Conservation (phyloP, 495 filamentous ascomycete species). For the Podospora pseudopauciseta region DNA sequence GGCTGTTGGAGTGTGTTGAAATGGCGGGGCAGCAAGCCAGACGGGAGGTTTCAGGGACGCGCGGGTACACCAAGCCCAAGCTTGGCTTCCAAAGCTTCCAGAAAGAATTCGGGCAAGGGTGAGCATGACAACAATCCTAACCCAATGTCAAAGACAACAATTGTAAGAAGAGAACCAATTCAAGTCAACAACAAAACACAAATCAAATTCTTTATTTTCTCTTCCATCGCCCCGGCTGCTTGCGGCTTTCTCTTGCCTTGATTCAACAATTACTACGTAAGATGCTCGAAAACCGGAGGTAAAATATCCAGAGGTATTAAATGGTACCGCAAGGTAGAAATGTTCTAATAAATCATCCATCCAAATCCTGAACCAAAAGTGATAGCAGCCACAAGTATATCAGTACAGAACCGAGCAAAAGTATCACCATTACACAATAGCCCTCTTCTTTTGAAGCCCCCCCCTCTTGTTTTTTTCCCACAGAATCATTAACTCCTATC, state of each 20-base stretch:
- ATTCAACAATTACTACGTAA: neutral
- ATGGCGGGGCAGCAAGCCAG: neutral
- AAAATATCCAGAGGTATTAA: neutral
- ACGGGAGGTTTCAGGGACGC: neutral
- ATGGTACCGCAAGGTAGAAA: neutral
- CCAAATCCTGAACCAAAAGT: neutral
- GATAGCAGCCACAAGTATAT: neutral
- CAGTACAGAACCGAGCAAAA: neutral
- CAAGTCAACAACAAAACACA: neutral
- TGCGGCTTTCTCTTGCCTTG: neutral
- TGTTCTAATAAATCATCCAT: neutral
- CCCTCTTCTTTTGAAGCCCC: neutral
- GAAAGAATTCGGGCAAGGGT: neutral
- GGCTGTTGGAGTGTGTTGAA: neutral
- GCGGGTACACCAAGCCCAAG: neutral
- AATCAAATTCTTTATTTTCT: neutral
- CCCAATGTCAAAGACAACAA: conserved; percentile 9
- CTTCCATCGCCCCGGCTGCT: neutral
- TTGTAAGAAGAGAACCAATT: neutral
- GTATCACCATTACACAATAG: neutral
- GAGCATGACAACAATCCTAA: conserved; percentile 12
- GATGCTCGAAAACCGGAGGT: neutral
- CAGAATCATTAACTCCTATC: neutral
- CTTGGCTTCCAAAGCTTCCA: neutral
- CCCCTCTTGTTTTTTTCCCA: neutral